phyloP scores from a whole-genome alignment of 1,139 yeast genomes.

The Nakaseomyces sp. region DNA sequence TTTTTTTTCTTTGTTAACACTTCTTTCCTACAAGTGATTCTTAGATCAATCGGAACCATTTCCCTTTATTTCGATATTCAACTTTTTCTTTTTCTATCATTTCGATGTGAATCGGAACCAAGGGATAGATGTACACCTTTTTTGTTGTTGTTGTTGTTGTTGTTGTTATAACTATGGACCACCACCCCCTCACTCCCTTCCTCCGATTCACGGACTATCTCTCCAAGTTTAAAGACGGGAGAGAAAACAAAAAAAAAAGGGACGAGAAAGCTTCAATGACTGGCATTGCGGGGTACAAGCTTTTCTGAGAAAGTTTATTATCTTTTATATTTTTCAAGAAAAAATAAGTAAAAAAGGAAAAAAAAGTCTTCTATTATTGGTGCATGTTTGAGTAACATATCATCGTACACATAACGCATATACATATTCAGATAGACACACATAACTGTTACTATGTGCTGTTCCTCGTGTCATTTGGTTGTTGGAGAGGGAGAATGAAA shows the following conservation, averaged over 20 bases:
- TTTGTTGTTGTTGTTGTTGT: background rate
- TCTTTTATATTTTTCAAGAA: background rate
- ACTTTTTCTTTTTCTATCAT: background rate
- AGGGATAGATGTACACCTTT: background rate
- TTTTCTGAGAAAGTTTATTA: background rate
- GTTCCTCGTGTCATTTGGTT: too few relatives aligned
- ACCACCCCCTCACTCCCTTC: background rate
- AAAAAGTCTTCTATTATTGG: background rate
- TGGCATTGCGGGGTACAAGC: background rate
- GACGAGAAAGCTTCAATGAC: too few relatives aligned
- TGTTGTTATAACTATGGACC: too few relatives aligned
- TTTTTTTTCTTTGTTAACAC: too few relatives aligned
- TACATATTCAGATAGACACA: too few relatives aligned
- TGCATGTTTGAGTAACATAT: too few relatives aligned
- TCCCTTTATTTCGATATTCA: background rate
- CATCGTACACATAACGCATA: too few relatives aligned
- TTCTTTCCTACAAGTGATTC: too few relatives aligned
- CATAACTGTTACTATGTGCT: too few relatives aligned
- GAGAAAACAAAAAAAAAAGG: too few relatives aligned
- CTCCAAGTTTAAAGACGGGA: too few relatives aligned
- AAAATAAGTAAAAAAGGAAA: background rate
- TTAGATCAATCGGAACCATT: background rate
- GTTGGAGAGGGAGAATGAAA: too few relatives aligned
- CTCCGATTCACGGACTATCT: background rate
- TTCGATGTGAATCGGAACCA: background rate